These are phyloP conservation scores for Lasiosphaeriaceae sp. DNA, from an alignment of 495 filamentous ascomycete genomes.

Conservation along the genomic window DNA sequence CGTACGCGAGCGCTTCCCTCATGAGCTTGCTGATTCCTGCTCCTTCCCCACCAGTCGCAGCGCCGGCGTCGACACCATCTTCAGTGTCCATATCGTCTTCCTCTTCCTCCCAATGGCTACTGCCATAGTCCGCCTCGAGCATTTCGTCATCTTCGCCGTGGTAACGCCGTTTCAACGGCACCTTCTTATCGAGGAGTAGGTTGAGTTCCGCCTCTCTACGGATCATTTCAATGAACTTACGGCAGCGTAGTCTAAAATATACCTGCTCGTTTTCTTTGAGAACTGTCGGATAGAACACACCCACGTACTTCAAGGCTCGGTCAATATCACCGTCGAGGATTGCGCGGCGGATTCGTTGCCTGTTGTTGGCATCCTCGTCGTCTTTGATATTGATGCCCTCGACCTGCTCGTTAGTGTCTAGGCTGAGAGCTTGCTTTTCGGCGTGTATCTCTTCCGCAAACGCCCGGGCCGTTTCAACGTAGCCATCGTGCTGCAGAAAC, in stretches of 20 bases:
- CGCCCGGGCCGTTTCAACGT: constrained; percentile 87
- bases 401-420: constrained; percentile 48
- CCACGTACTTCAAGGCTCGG: constrained; percentile 76
- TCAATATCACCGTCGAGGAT: constrained; percentile 95
- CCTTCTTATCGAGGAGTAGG: constrained; percentile 35
- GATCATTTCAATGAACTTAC: constrained; percentile 97
- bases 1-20: constrained; percentile 72
- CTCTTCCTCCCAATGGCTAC: constrained; percentile 20
- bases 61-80: constrained; percentile 40
- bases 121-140: constrained; percentile 41
- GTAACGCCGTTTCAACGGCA: neutral
- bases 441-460: constrained; percentile 80
- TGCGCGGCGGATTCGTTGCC: constrained; percentile 85
- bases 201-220: constrained; percentile 69
- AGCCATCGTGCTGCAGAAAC: constrained; percentile 92
- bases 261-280: constrained; percentile 82
- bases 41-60: constrained; percentile 29
- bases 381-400: constrained; percentile 72
- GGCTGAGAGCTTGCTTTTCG: constrained; percentile 62
- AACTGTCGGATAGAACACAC: constrained; percentile 73
- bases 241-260: constrained; percentile 83
- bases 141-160: constrained; percentile 64
- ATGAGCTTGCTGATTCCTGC: constrained; percentile 52
- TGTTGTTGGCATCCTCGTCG: constrained; percentile 68
- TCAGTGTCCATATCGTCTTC: constrained; percentile 46